Base-by-base conservation (phyloP, 2,329 filamentous ascomycete species). In the Amphichorda felina region DNA sequence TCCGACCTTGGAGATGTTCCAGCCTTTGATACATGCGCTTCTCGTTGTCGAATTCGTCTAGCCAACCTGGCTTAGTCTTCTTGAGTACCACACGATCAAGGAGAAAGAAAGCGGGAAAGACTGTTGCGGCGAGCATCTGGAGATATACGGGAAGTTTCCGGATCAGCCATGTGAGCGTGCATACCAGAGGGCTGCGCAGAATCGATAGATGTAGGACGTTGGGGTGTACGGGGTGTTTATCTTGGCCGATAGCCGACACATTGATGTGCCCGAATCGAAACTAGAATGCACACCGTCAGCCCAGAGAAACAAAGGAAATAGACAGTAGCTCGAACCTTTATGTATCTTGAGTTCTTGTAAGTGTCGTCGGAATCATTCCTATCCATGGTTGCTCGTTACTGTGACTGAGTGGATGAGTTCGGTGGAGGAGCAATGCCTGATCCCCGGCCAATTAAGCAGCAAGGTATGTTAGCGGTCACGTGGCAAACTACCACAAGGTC, bases 31-130 rank as follows among this genome's bases (percentile, higher is more conserved):
- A 45, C 5, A 38, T 44, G 19, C 5, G n/a, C 25, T 39, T 36
- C 32, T 45, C 40, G 29, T 40, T 43, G 17, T 41, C 33, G 18
- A 45, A 45, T 30, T 44, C 44, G 8, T 39, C 33, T n/a, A 43
- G 39, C 38, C 34, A 41, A 11, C 37, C 25, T 1, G 27, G 26
- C 28, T 47, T 45, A 13, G 31, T 32, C 18, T 36, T 38, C 35
- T 47, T 44, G 7, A 47, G 25, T 14, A 45, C 16, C 11, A 45
- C 34, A n/a, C 30, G 35, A 13, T 27, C 18, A 5, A 36, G 42
- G 9, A 45, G 37, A 30, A 43, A 40, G 32, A 30, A 39, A 24
- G 14, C 28, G 5, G 34, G 38, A 11, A 39, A 4, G 24, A 26
- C 24, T 8, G 24, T 8, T 26, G 24, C 13, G 8, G 24, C 24